Evolutionary conservation across 2,329 filamentous ascomycete species (phyloP).

Genomic region (Fusarium falciforme): DNA sequence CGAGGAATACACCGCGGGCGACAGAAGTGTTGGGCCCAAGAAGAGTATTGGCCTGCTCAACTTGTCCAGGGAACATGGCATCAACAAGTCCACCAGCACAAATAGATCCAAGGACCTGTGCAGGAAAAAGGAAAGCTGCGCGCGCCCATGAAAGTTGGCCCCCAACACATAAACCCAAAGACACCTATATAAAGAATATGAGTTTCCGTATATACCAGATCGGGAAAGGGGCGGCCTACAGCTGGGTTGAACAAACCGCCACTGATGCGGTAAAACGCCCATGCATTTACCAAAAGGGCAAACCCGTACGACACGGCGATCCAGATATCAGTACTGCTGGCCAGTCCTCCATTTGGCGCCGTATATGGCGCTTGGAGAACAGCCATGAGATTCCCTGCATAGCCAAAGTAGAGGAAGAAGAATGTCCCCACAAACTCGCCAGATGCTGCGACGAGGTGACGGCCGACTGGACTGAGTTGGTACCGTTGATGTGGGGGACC

Average conservation of each 20-base stretch:
- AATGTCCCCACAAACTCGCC: constrained; percentile 37
- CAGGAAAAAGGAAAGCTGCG: constrained; percentile 57
- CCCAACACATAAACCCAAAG: constrained; percentile 33
- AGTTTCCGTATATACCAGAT: not conserved
- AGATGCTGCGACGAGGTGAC: constrained; percentile 37
- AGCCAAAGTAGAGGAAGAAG: constrained; percentile 40
- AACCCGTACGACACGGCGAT: constrained; percentile 39
- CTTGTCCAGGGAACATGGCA: constrained; percentile 63
- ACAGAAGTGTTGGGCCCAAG: constrained; percentile 61
- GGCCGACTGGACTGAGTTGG: constrained; percentile 29
- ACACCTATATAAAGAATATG: constrained; percentile 19
- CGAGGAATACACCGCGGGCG: constrained; percentile 70
- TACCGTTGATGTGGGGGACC: not conserved
- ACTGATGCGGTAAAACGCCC: constrained; percentile 64
- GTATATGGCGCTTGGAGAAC: constrained; percentile 22
- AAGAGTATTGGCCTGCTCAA: constrained; percentile 61
- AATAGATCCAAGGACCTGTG: constrained; percentile 67
- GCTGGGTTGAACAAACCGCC: constrained; percentile 58
- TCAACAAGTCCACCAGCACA: constrained; percentile 66
- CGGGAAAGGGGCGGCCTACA: not conserved
- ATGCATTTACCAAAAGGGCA: constrained; percentile 62
- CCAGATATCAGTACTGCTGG: constrained; percentile 29
- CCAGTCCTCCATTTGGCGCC: constrained; percentile 13
- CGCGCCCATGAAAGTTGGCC: constrained; percentile 34
- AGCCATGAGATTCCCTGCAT: constrained; percentile 39